Base-by-base conservation (phyloP, 768 basidiomycete species). In the Lenzites betulinus region DNA sequence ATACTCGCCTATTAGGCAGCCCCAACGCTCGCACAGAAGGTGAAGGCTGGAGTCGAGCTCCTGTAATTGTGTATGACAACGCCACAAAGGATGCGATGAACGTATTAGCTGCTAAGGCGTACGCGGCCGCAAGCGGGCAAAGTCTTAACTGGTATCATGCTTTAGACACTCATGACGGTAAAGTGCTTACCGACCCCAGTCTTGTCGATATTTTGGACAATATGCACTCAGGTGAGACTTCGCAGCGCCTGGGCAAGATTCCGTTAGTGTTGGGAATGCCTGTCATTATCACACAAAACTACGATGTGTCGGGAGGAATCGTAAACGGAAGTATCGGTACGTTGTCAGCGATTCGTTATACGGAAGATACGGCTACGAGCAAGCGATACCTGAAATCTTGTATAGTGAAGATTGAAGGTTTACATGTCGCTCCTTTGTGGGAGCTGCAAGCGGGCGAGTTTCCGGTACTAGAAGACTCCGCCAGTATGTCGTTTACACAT, bases 21-120 rank as follows among this genome's bases (percentile, higher is more conserved):
- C 9, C 6, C 6, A 18, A 20, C n/a, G 41, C n/a, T 7, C 5
- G 6, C n/a, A 11, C n/a, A 5, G 5, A 18, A 11, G 41, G n/a
- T 7, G 7, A 5, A 8, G 41, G n/a, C 9, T 77, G 75, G 74
- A 22, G 25, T 15, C 9, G 68, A 11, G 69, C 70, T 0, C 75
- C 77, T 0, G 65, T 77, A 3, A 77, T 80, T 56, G 75, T 79
- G 0, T 69, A 66, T 0, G 68, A 70, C 1, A 79, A 79, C 66
- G 71, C 65, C 1, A 48, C 63, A 0, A 79, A 78, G 52, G 77
- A 78, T 55, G 69, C 69, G 0, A 47, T 81, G 3, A 80, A 80
- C 53, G 54, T 67, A 1, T 55, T 61, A 8, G 66, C 66, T 0
- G 64, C 72, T 0, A 23, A 36, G 1, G 68, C 67, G 7, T 76